Conservation (phyloP, 2,329 filamentous ascomycete genomes). For the Aspergillus fischeri region DNA sequence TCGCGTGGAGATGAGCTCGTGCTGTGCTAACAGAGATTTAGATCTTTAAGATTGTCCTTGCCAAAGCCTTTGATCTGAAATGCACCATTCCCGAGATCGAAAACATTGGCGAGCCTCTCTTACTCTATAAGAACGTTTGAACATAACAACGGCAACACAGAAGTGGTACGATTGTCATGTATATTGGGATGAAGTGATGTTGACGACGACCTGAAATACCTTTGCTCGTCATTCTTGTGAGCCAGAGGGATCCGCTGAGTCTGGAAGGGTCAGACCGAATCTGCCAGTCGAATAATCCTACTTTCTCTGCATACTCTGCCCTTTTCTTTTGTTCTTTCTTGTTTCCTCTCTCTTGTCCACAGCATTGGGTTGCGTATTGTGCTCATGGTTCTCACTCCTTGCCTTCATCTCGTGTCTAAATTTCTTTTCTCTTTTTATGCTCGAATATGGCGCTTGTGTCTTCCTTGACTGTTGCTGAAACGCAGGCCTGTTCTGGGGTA, state of each 20-base stretch:
- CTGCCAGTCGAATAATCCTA: constrained; percentile 12
- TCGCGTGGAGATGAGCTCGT: background rate
- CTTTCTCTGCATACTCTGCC: constrained; percentile 8
- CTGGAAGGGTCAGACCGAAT: constrained; percentile 3
- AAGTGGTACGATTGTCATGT: constrained; percentile 27
- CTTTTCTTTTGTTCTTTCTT: constrained; percentile 4
- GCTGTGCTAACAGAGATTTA: constrained; percentile 40
- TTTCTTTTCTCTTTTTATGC: background rate
- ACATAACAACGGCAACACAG: constrained; percentile 4
- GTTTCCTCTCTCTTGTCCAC: background rate
- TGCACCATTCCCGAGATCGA: constrained; percentile 99
- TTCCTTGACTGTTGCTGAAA: background rate
- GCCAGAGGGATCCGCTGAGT: background rate
- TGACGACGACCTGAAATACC: constrained; percentile 23
- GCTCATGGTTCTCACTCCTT: too few relatives aligned
- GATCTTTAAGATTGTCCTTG: constrained; percentile 99
- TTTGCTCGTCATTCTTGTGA: constrained; percentile 6
- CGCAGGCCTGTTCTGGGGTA: background rate
- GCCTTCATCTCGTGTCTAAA: background rate
- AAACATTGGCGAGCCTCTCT: constrained; percentile 90
- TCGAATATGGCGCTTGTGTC: background rate
- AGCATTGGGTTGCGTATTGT: constrained; percentile 8
- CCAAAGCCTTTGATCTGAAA: constrained; percentile 97
- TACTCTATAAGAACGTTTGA: constrained; percentile 70
- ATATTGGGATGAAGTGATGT: constrained; percentile 35